phyloP scores from a whole-genome alignment of 2,329 filamentous ascomycete species.

The Alternaria viburni region DNA sequence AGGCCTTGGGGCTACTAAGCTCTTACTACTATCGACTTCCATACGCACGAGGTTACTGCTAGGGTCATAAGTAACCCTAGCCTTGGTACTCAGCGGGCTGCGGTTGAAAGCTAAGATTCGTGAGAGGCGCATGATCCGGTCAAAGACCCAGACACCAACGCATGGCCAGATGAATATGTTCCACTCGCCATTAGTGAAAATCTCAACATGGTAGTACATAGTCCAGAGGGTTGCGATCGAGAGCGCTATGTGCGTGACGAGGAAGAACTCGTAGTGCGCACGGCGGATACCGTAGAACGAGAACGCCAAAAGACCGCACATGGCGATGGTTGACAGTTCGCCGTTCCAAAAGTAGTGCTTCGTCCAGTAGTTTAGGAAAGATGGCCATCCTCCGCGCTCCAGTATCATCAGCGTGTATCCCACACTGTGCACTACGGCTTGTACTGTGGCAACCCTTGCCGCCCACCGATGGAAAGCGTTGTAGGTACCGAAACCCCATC shows the following conservation, averaged over 20 bases:
- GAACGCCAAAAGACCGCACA: slow-evolving; percentile 55
- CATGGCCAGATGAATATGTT: slow-evolving; percentile 60
- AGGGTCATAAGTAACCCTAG: slow-evolving; percentile 53
- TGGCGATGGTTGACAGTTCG: slow-evolving; percentile 50
- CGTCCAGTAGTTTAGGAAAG: slow-evolving; percentile 47
- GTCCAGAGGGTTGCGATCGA: slow-evolving; percentile 54
- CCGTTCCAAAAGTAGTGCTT: slow-evolving; percentile 60
- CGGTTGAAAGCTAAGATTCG: slow-evolving; percentile 56
- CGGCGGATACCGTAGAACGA: slow-evolving; percentile 61
- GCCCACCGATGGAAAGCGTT: slow-evolving; percentile 73
- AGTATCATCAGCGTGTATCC: slow-evolving; percentile 61
- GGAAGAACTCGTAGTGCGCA: slow-evolving; percentile 53
- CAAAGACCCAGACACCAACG: slow-evolving; percentile 57
- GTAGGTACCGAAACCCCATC: slow-evolving; percentile 71
- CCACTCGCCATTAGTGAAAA: slow-evolving; percentile 57
- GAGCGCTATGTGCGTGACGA: slow-evolving; percentile 54
- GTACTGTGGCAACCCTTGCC: slow-evolving; percentile 66
- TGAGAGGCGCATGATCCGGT: slow-evolving; percentile 55
- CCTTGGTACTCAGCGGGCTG: slow-evolving; percentile 43
- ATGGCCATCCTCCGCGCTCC: slow-evolving; percentile 46
- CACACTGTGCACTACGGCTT: slow-evolving; percentile 68
- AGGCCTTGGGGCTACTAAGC: slow-evolving; percentile 45
- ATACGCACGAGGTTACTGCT: slow-evolving; percentile 55
- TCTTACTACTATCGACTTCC: slow-evolving; percentile 50
- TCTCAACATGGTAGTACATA: slow-evolving; percentile 62